Evolutionary conservation across 1,139 yeast genomes (phyloP).

Genomic region (Geotrichum carabidarum): DNA sequence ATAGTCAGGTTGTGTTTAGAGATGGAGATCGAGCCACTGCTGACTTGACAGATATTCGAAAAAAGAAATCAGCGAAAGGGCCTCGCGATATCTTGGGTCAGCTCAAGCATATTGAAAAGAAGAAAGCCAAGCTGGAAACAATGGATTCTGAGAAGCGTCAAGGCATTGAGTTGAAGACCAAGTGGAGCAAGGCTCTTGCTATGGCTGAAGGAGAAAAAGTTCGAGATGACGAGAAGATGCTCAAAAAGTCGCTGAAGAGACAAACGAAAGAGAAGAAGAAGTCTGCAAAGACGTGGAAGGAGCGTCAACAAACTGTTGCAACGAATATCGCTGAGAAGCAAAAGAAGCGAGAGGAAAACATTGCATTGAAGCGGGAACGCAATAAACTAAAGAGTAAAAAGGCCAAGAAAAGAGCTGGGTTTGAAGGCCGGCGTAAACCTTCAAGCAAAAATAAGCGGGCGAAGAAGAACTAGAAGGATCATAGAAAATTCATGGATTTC

Average conservation of each 20-base stretch:
- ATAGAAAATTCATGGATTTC: not conserved
- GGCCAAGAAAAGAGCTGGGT: constrained; percentile 44
- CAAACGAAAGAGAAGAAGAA: constrained; percentile 74
- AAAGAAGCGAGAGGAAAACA: constrained; percentile 79
- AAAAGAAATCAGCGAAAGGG: constrained; percentile 60
- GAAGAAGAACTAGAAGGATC: constrained; percentile 3
- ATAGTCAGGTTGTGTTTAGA: constrained; percentile 74
- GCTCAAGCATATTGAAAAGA: constrained; percentile 65
- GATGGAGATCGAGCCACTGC: constrained; percentile 82
- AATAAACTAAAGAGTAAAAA: constrained; percentile 53
- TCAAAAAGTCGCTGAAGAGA: constrained; percentile 78
- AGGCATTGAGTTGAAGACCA: constrained; percentile 60
- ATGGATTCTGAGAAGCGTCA: constrained; percentile 62
- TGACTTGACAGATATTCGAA: constrained; percentile 61
- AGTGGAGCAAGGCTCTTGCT: constrained; percentile 79
- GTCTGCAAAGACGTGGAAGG: constrained; percentile 82
- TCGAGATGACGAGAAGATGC: constrained; percentile 81
- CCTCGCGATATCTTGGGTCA: constrained; percentile 89
- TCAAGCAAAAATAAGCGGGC: not conserved
- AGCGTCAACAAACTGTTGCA: constrained; percentile 66
- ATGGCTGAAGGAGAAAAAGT: constrained; percentile 86
- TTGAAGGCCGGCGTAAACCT: constrained; percentile 22
- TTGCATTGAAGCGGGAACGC: constrained; percentile 66
- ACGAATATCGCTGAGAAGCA: constrained; percentile 69
- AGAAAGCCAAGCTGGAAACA: constrained; percentile 57